Evolutionary conservation across 225 moss, liverwort and hornwort species (phyloP), one percentile per base, ranked within the genome.

Genomic region (Lunularia cruciata): DNA sequence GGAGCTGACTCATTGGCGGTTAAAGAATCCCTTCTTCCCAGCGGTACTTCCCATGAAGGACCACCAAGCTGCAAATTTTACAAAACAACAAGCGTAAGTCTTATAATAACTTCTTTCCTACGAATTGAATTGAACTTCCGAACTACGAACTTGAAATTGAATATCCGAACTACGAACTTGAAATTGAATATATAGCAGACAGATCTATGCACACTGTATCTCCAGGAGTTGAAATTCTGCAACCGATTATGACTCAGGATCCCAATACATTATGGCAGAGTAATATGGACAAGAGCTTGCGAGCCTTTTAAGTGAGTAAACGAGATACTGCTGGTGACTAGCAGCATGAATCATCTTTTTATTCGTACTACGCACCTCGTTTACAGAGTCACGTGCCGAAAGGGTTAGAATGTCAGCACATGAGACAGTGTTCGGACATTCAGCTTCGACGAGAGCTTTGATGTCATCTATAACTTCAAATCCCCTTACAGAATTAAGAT

Each of bases 11-110:
- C 72, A 73, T 82, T 87, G 37, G 89, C 89, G 3, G 57, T 81
- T 32, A 59, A 71, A 72, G 83, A 81, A 60, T 92, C 91, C 46
- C 85, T 85, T 61, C 91, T 85, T 36, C 91, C 91, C 57, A 78
- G 54, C 23, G 83, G 71, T 19, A 92, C 89, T 1, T 71, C 54
- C 70, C 89, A 91, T 19, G 70, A 2, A 10, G 87, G 89, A 0
- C 91, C 89, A 23, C 91, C 89, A 55, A 82, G 72, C 88, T 88
- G 81, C 40, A 73, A 52, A 48, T 35, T 58, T 1, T 8, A 58
- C 13, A n/a, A 54, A 6, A 27, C 46, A 47, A 18, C 46, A 47
- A 47, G 46, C 10, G n/a, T n/a, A 47, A 18, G 46, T 47, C 46
- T 47, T 10, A 10, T 10, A 10, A n/a, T n/a, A n/a, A n/a, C n/a